These are phyloP conservation scores for Schizonepeta tenuifolia DNA, from an alignment of 257 asterid species.

Conservation along the genomic window DNA sequence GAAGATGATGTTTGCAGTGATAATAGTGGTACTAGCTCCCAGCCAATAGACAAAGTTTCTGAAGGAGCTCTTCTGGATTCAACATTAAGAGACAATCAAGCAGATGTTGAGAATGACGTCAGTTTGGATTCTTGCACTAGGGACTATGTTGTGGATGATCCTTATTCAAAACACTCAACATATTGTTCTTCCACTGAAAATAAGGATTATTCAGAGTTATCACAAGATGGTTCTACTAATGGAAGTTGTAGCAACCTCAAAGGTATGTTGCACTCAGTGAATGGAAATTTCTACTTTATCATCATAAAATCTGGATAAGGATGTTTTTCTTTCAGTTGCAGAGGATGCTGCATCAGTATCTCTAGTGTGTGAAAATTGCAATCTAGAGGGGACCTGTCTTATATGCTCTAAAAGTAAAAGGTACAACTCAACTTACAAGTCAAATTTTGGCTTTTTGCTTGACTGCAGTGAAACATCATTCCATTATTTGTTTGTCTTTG, in stretches of 20 bases:
- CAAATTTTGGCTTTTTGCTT: not conserved
- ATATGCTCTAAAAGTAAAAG: constrained; percentile 63
- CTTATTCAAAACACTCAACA: constrained; percentile 33
- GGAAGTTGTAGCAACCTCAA: constrained; percentile 34
- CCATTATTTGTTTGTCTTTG: not conserved
- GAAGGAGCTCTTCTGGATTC: constrained; percentile 35
- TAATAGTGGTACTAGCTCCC: constrained; percentile 34
- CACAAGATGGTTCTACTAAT: constrained; percentile 34
- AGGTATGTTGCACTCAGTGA: constrained; percentile 32
- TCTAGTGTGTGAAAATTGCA: constrained; percentile 30
- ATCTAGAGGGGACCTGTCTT: constrained; percentile 44
- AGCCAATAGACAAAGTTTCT: constrained; percentile 32
- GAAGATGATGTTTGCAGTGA: constrained; percentile 36
- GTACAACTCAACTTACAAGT: constrained; percentile 39
- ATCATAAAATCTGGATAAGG: constrained; percentile 20
- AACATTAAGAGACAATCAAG: constrained; percentile 32
- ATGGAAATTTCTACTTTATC: constrained; percentile 23
- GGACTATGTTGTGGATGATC: constrained; percentile 36
- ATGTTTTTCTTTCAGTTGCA: constrained; percentile 35
- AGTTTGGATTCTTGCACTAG: constrained; percentile 28
- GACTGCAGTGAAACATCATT: too few relatives aligned
- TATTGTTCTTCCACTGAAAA: constrained; percentile 35
- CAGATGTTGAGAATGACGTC: constrained; percentile 30
- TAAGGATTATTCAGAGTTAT: constrained; percentile 38
- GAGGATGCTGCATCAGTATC: constrained; percentile 40